Evolutionary conservation across 768 basidiomycete genomes (phyloP).

Genomic region (Boletus insuetus): DNA sequence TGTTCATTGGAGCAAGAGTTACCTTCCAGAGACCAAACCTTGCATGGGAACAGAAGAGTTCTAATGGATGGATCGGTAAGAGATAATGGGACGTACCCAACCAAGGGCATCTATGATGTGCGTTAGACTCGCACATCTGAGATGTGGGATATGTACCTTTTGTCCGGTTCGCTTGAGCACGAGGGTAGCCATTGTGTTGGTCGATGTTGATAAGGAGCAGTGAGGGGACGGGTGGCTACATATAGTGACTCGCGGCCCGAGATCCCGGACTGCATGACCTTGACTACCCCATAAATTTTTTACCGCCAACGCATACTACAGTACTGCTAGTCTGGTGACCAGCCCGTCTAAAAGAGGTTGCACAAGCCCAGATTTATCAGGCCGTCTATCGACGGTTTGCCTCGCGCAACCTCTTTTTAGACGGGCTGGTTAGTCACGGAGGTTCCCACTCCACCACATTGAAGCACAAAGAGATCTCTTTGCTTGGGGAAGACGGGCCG

Average conservation of each 20-base stretch:
- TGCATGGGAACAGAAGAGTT: not conserved
- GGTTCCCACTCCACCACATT: too few species aligned
- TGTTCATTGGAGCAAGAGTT: conserved; percentile 8
- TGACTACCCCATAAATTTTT: too few species aligned
- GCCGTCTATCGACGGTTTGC: too few species aligned
- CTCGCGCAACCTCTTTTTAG: too few species aligned
- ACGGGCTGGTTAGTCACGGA: too few species aligned
- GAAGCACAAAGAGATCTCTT: too few species aligned
- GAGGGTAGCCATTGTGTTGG: conserved; percentile 46
- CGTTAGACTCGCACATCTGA: not conserved
- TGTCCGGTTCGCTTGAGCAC: conserved; percentile 57
- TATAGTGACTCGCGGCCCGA: conserved; percentile 9
- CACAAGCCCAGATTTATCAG: too few species aligned
- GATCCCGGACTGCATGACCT: not conserved
- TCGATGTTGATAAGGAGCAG: conserved; percentile 14
- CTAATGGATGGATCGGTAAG: not conserved
- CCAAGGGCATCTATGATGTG: conserved; percentile 58
- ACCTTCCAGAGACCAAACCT: conserved; percentile 77
- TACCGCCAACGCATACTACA: too few species aligned
- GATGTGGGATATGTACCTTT: conserved; percentile 39
- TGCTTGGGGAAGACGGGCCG: too few species aligned
- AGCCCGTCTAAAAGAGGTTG: too few species aligned
- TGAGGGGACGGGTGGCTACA: not conserved
- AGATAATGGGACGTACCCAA: conserved; percentile 45
- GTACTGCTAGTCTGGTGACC: too few species aligned